Conservation (phyloP, 2,329 filamentous ascomycete genomes). For the Alternaria sp. region DNA sequence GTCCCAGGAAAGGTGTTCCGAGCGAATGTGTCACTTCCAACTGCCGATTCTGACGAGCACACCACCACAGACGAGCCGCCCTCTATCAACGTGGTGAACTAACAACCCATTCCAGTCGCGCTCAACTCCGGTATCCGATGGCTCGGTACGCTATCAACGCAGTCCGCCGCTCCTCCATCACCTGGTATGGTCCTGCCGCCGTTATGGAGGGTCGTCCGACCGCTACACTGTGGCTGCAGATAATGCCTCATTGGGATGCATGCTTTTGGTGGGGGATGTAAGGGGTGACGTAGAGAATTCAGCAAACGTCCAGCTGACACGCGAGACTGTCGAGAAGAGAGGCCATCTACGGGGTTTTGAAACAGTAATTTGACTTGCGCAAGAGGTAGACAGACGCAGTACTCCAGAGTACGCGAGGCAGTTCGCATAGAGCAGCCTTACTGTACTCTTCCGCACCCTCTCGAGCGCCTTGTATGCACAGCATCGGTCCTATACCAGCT, state of each 20-base stretch:
- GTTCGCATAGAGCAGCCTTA: constrained; percentile 8
- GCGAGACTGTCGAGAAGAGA: neutral
- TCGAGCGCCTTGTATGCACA: neutral
- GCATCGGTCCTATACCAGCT: constrained; percentile 9
- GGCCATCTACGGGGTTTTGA: neutral
- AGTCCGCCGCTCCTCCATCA: constrained; percentile 1
- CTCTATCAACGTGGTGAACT: neutral
- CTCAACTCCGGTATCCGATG: constrained; percentile 18
- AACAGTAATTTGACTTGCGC: neutral
- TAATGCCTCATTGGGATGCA: neutral
- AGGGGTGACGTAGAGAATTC: neutral
- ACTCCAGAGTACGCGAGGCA: neutral
- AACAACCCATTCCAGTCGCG: constrained; percentile 7
- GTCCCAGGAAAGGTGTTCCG: neutral
- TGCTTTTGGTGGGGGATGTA: neutral
- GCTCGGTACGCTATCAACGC: constrained; percentile 8
- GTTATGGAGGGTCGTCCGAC: neutral
- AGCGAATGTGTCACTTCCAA: neutral
- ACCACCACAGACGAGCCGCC: neutral
- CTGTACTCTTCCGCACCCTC: neutral
- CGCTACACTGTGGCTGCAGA: constrained; percentile 7
- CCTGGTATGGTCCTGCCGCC: neutral
- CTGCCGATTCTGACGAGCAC: constrained; percentile 4
- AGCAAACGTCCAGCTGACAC: neutral
- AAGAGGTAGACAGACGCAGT: neutral